phyloP scores from a whole-genome alignment of 441 rosid species.

The Euphorbia corollata region DNA sequence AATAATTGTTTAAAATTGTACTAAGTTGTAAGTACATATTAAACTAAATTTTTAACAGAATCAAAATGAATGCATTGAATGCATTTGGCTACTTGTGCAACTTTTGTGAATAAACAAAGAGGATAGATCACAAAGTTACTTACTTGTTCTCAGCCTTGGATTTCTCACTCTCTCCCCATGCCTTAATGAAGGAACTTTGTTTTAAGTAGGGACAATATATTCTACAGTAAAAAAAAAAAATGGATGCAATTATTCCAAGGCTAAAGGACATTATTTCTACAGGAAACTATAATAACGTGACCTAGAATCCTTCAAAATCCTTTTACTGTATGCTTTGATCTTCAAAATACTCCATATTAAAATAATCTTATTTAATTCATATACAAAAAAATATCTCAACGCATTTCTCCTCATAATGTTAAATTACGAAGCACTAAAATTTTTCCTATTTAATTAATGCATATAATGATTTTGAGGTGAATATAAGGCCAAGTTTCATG shows the following conservation, averaged over 20 bases:
- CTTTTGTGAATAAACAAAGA: too few species aligned
- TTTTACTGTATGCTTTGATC: neutral
- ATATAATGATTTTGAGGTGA: neutral
- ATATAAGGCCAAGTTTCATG: neutral
- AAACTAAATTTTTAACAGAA: too few species aligned
- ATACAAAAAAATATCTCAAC: too few species aligned
- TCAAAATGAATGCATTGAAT: too few species aligned
- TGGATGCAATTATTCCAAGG: slow-evolving; percentile 4
- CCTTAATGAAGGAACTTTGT: slow-evolving; percentile 50
- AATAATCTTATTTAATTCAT: too few species aligned
- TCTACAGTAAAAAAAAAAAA: neutral
- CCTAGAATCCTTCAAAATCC: too few species aligned
- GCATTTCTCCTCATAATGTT: neutral
- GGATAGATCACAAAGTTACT: slow-evolving; percentile 11
- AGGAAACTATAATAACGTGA: neutral
- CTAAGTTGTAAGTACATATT: too few species aligned
- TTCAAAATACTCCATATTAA: neutral
- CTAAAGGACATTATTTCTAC: slow-evolving; percentile 1
- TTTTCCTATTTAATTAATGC: neutral
- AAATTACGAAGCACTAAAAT: neutral
- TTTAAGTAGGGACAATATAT: slow-evolving; percentile 24
- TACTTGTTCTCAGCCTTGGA: slow-evolving; percentile 78
- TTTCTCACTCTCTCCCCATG: slow-evolving; percentile 91
- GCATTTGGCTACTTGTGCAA: too few species aligned
- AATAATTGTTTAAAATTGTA: too few species aligned